A percentile compares a stretch with the other conserved stretches of the same genome.
phyloP scores from a whole-genome alignment of 2,329 filamentous ascomycete species.

The Hortaea sp. region DNA sequence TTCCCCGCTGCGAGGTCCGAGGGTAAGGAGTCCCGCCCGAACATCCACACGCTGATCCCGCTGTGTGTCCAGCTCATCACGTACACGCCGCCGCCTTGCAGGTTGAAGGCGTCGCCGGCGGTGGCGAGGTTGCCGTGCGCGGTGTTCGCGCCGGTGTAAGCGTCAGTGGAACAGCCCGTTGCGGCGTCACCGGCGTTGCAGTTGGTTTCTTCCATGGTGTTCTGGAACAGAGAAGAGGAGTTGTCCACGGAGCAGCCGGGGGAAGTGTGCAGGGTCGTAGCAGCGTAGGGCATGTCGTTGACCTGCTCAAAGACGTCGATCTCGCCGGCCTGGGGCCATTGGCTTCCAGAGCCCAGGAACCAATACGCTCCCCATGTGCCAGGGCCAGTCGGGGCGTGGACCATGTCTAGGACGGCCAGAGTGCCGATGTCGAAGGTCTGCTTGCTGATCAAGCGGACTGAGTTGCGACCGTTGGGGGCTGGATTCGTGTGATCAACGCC shows the following conservation, averaged over 20 bases:
- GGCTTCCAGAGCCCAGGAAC: slow-evolving; percentile 23
- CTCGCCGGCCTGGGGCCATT: slow-evolving; percentile 31
- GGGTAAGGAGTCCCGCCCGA: slow-evolving; percentile 58
- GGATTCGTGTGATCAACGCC: slow-evolving; percentile 35
- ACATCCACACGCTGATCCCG: slow-evolving; percentile 73
- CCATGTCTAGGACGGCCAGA: slow-evolving; percentile 41
- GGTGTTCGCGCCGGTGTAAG: slow-evolving; percentile 40
- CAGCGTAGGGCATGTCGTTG: slow-evolving; percentile 32
- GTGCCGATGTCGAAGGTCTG: slow-evolving; percentile 37
- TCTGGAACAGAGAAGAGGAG: slow-evolving; percentile 19
- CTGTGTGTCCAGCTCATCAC: slow-evolving; percentile 55
- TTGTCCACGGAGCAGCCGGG: slow-evolving; percentile 33
- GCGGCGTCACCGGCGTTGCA: slow-evolving; percentile 23
- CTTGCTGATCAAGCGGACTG: slow-evolving; percentile 39
- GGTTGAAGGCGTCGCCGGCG: slow-evolving; percentile 44
- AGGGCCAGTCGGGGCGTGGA: slow-evolving; percentile 42
- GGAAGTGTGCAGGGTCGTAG: slow-evolving; percentile 39
- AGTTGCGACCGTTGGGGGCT: slow-evolving; percentile 20
- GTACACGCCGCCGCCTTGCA: slow-evolving; percentile 35
- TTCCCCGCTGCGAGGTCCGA: slow-evolving; percentile 47
- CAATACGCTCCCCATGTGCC: slow-evolving; percentile 44
- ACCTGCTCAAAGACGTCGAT: slow-evolving; percentile 42
- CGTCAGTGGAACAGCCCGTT: slow-evolving; percentile 41
- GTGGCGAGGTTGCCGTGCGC: slow-evolving; percentile 22
- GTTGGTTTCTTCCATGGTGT: slow-evolving; percentile 17